Base-by-base conservation (phyloP, 2,329 filamentous ascomycete species). In the Ceratocystis colombiana region DNA sequence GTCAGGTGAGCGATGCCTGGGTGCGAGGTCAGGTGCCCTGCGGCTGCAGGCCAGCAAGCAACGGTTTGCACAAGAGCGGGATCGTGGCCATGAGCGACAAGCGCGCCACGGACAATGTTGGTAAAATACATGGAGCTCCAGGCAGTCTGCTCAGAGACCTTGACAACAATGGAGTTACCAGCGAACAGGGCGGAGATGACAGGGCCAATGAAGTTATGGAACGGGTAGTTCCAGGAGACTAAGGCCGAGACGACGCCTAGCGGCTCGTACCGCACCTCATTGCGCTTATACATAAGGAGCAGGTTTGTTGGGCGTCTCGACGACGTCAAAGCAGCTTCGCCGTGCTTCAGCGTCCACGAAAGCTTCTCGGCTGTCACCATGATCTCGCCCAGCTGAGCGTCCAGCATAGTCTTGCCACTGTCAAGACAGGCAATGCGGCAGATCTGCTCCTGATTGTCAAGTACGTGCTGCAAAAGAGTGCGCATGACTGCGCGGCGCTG, bases 191-290 rank as follows among this genome's bases (percentile, higher is more conserved):
- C 86, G 70, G 89, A 92, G 73, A 97, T 95, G 70, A 96, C 83
- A 15, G 93, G 94, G 0, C 89, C 90, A 61, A 97, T 84, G 69
- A 97, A 80, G 76, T 99, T 99, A 78, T 99, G 94, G 76, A 97
- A 96, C 57, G 90, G 86, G 74, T 91, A 97, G 78, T 99, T 99
- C 94, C 94, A 99, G 73, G 89, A 94, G 55, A 99, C 90, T 64
- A 93, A 87, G 20, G 94, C 93, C 10, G 90, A 88, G 5, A 99
- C 89, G 45, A 99, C 90, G 17, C 94, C 94, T 22, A 97, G 79
- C 15, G 94, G 93, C 76, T 99, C 92, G 75, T 96, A 99, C 62
- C 83, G 79, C 33, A 99, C 91, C 69, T 86, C 87, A 73, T 96
- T 96, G 74, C 84, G 85, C 81, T 99, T 99, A 77, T 97, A 96